Evolutionary conservation across 73 alveolate species (phyloP), one percentile per base, ranked within the genome.

Genomic region (Paramecium bursaria): DNA sequence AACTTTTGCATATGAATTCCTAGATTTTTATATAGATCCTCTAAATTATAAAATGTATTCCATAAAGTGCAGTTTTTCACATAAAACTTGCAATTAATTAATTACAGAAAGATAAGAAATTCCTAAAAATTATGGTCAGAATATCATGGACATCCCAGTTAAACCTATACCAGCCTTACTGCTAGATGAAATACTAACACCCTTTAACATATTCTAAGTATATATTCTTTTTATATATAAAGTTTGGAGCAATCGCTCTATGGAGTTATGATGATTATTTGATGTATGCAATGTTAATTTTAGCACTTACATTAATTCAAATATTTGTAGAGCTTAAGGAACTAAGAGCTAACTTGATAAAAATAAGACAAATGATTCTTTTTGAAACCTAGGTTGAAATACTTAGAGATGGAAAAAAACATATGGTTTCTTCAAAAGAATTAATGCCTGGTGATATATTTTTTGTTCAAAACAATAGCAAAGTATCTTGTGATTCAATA

Each of bases 361-460:
- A 51, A 19, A 46, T 75, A 13, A n/a, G 75, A 17, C 52, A 85
- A 17, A 88, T 86, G 91, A 86, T 91, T 49, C 11, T 53, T 17
- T 26, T 57, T 23, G 14, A 13, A 10, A n/a, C 47, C 7, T 29
- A 87, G 35, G 86, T 96, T 19, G 48, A 48, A 46, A 97, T 88
- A 0, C 87, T 85, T 48, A 75, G 98, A 54, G 48, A 85, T 73
- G 86, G 90, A 48, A 87, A 75, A 51, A 87, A 96, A 96, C 50
- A 75, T 33, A 92, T 85, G 74, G 74, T 91, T 4, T 74, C 90
- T 17, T 86, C 96, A 35, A 96, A 92, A 54, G 94, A 92, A 74
- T 88, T 96, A 14, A 49, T 86, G 55, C 99, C 99, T 42, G 98
- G 98, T 15, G 99, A 96, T 74, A 86, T 96, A 11, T 92, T 26